Evolutionary conservation across 2,329 filamentous ascomycete genomes (phyloP), one percentile per base, ranked within the genome.

Genomic region (Dothistroma pini): DNA sequence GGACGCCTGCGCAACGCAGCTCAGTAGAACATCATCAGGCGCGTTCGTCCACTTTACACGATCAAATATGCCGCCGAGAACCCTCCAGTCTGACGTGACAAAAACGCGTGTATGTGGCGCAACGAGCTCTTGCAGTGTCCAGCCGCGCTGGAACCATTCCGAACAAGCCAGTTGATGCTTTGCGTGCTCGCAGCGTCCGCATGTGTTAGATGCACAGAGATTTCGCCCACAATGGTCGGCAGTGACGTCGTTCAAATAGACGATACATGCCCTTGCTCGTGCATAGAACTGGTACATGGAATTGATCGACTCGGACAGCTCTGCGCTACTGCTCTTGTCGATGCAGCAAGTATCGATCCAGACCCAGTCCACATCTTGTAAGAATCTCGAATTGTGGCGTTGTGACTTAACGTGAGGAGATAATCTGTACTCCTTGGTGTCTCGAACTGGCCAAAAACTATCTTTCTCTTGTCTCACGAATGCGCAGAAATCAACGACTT

Each of bases 311-410:
- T 64, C 62, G 12, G 34, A 29, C 11, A 66, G 35, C 51, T 63
- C 63, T 11, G 59, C 60, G 35, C 55, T 63, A 47, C 57, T 65
- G n/a, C 41, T 51, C 29, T 63, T 61, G 47, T 67, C 58, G 22
- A 67, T 67, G 51, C 63, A 63, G 44, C 60, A 63, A n/a, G 63
- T 65, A 34, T 67, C 63, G 34, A 67, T 54, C 65, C 65, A 65
- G 14, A 19, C 14, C 52, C 52, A 35, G 19, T 31, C 56, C 25
- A 48, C 29, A 34, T 56, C 12, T 25, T 19, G n/a, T 29, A 21
- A 25, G 44, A 21, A 25, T 5, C n/a, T n/a, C 14, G 25, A 14
- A 10, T 47, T 51, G 25, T 49, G n/a, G 12, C 22, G 22, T 49
- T 19, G 44, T 10, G 12, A 10, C 44, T n/a, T n/a, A 11, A 14